Evolutionary conservation across 768 basidiomycete species (phyloP).

Genomic region (Arthromyces matolae): DNA sequence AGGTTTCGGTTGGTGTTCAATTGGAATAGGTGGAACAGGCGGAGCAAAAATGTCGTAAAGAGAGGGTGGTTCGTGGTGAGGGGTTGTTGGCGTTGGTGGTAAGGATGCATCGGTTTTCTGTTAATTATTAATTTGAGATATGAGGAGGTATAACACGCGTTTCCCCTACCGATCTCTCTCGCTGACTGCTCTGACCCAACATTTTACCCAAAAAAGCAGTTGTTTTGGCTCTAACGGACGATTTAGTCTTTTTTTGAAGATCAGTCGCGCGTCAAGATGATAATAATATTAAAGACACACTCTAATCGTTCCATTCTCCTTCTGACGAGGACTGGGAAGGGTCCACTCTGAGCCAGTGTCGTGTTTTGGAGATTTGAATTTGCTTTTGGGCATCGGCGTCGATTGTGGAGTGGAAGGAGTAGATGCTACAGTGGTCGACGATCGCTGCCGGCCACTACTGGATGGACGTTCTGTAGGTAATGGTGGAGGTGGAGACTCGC

Average conservation of each 20-base stretch:
- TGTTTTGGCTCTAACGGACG: constrained; percentile 74
- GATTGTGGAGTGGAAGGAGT: constrained; percentile 23
- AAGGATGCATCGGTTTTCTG: constrained; percentile 54
- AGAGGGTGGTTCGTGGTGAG: constrained; percentile 37
- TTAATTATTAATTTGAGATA: constrained; percentile 11
- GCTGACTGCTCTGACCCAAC: constrained; percentile 47
- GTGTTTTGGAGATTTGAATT: constrained; percentile 19
- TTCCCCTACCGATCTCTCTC: constrained; percentile 46
- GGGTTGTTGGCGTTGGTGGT: constrained; percentile 26
- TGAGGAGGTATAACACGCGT: constrained; percentile 28
- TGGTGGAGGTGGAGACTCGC: constrained; percentile 40
- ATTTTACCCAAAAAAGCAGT: constrained; percentile 79
- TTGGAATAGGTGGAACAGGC: constrained; percentile 51
- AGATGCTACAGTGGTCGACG: constrained; percentile 37
- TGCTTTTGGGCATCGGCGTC: constrained; percentile 35
- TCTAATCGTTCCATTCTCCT: constrained; percentile 46
- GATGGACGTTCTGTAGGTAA: constrained; percentile 34
- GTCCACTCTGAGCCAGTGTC: constrained; percentile 40
- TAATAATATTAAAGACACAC: constrained; percentile 29
- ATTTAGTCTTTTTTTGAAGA: constrained; percentile 42
- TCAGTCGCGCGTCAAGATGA: constrained; percentile 2
- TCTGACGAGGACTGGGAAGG: constrained; percentile 43
- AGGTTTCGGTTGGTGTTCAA: constrained; percentile 33
- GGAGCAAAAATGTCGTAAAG: constrained; percentile 45
- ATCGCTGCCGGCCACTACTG: constrained; percentile 33